Percentiles rank a stretch among this genome's conserved stretches.
Conservation (phyloP, 768 basidiomycete species). For the Termitomyces sp. region DNA sequence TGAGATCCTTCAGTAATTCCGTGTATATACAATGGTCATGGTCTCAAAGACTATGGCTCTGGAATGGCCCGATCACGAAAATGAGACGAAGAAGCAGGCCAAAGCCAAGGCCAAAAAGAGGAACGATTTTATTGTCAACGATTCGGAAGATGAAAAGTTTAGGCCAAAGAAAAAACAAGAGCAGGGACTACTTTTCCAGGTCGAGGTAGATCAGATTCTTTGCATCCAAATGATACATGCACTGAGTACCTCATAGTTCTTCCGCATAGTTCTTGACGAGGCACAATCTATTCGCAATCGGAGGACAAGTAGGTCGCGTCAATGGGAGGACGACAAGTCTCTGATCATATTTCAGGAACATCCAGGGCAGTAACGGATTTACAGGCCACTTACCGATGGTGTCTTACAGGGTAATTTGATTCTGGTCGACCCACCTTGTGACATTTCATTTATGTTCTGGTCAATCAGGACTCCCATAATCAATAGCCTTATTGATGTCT, state of each 20-base stretch:
- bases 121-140: conserved; percentile 28
- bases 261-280: conserved; percentile 51
- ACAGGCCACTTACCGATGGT: conserved; percentile 54
- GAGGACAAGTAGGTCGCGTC: conserved; percentile 31
- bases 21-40: background rate
- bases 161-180: conserved; percentile 23
- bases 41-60: conserved; percentile 42
- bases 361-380: conserved; percentile 54
- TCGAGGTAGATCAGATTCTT: conserved; percentile 29
- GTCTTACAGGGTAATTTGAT: conserved; percentile 47
- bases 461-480: conserved; percentile 53
- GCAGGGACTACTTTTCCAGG: conserved; percentile 43
- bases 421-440: background rate
- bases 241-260: conserved; percentile 29
- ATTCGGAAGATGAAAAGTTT: conserved; percentile 30
- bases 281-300: conserved; percentile 51
- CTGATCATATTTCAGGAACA: conserved; percentile 27
- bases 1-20: conserved; percentile 14
- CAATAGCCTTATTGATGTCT: conserved; percentile 56
- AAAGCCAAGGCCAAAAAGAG: conserved; percentile 21
- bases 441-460: background rate
- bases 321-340: background rate
- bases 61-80: conserved; percentile 55
- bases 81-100: conserved; percentile 35
- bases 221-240: background rate